Conservation (phyloP, 1,284 basidiomycete genomes). For the Leccinum huronense region DNA sequence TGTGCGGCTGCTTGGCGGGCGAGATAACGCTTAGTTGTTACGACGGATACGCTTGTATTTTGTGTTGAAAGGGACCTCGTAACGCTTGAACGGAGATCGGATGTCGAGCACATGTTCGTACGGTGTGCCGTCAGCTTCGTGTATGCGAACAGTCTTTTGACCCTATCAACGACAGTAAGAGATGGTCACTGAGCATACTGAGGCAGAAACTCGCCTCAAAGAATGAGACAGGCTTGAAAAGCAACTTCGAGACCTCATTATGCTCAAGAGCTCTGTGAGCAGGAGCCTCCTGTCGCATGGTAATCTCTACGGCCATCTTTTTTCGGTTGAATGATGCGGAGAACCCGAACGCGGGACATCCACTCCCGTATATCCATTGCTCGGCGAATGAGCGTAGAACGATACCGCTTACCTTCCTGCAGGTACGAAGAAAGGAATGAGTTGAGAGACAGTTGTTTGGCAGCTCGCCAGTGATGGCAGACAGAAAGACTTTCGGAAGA, state of each 20-base stretch:
- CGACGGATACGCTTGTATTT: constrained; percentile 97
- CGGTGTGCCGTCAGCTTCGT: constrained; percentile 98
- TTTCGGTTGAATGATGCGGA: constrained; percentile 94
- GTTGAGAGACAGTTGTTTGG: constrained; percentile 86
- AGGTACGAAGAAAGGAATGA: constrained; percentile 86
- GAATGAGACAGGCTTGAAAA: constrained; percentile 80
- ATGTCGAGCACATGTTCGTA: constrained; percentile 99
- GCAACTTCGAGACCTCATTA: constrained; percentile 63
- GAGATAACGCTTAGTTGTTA: constrained; percentile 89
- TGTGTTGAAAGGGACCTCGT: constrained; percentile 99
- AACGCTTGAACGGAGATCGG: constrained; percentile 82
- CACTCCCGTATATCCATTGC: constrained; percentile 98
- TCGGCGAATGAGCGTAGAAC: constrained; percentile 91
- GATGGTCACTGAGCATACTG: constrained; percentile 1
- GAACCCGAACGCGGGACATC: constrained; percentile 90
- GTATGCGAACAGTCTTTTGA: constrained; percentile 97
- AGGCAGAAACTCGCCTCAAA: constrained; percentile 66
- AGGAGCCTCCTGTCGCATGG: constrained; percentile 86
- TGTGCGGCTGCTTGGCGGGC: constrained; percentile 92
- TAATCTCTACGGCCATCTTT: constrained; percentile 97
- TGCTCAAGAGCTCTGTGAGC: constrained; percentile 68
- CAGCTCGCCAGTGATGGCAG: constrained; percentile 91
- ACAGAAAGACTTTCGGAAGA: constrained; percentile 92
- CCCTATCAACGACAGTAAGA: constrained; percentile 49
- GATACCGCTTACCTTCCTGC: constrained; percentile 90